phyloP scores from a whole-genome alignment of 768 basidiomycete species.

The Astraeus odoratus region DNA sequence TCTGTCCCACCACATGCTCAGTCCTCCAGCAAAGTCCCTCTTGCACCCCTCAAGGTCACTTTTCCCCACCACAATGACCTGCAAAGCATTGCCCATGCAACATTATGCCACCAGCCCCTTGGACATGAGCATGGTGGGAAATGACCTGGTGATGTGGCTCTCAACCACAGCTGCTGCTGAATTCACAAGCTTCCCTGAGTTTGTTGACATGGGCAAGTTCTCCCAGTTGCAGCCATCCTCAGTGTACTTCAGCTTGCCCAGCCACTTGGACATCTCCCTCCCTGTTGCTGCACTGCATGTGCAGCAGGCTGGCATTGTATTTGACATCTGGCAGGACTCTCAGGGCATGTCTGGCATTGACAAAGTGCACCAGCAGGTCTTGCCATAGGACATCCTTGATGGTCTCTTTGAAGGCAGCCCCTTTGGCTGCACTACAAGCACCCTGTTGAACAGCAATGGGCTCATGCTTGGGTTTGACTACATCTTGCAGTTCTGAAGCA shows the following conservation, averaged over 20 bases:
- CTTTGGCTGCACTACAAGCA: neutral
- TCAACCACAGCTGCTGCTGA: conserved; percentile 2
- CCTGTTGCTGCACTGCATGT: conserved; percentile 27
- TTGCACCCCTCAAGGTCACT: conserved; percentile 23
- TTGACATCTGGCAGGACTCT: neutral
- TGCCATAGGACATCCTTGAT: neutral
- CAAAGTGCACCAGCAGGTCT: neutral
- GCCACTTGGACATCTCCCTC: conserved; percentile 23
- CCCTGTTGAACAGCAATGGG: neutral
- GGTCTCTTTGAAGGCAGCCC: neutral
- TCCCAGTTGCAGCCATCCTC: conserved; percentile 32
- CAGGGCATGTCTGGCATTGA: neutral
- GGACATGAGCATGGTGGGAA: conserved; percentile 4
- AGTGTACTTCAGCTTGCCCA: conserved; percentile 37
- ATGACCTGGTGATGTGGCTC: neutral
- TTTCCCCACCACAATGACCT: conserved; percentile 7
- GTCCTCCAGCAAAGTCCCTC: conserved; percentile 8
- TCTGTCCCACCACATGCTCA: conserved; percentile 17
- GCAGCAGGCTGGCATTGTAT: conserved; percentile 1
- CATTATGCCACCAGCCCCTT: neutral
- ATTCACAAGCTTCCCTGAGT: conserved; percentile 3
- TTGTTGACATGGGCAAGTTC: conserved; percentile 8
- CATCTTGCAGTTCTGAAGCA: too few species aligned
- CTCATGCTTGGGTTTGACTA: neutral
- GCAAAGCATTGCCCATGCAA: conserved; percentile 1